Percentiles rank a stretch among this genome's conserved stretches.
These are phyloP conservation scores for Xylaria sp. DNA, from an alignment of 2,329 filamentous ascomycete species.

Conservation along the genomic window DNA sequence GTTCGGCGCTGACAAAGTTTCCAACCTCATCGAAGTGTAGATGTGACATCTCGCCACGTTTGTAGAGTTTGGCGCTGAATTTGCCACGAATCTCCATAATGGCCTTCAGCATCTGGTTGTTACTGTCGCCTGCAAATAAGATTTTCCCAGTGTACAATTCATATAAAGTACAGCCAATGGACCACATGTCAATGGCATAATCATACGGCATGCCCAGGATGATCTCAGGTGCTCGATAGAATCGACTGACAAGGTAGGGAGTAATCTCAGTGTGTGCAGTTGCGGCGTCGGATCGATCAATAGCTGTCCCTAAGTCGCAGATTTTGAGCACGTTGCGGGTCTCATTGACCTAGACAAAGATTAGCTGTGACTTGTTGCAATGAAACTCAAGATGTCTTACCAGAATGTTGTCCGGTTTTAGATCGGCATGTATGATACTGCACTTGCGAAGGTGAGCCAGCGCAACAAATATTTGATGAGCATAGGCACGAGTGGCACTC, in stretches of 20 bases:
- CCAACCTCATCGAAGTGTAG: constrained; percentile 86
- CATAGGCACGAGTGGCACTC: constrained; percentile 85
- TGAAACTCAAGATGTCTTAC: constrained; percentile 57
- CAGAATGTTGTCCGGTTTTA: constrained; percentile 98
- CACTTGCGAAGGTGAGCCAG: constrained; percentile 89
- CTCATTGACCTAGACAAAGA: constrained; percentile 72
- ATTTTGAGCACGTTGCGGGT: constrained; percentile 87
- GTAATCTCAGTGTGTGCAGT: constrained; percentile 84
- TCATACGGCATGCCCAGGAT: constrained; percentile 97
- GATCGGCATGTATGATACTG: constrained; percentile 92
- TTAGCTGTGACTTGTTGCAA: constrained; percentile 42
- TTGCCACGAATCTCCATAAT: constrained; percentile 98
- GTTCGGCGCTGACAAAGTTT: constrained; percentile 85
- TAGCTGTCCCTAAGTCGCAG: constrained; percentile 96
- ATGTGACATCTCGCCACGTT: constrained; percentile 78
- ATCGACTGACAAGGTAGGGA: constrained; percentile 94
- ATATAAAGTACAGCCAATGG: constrained; percentile 95
- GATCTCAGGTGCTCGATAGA: constrained; percentile 96
- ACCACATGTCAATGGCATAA: constrained; percentile 96
- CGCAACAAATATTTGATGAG: constrained; percentile 92
- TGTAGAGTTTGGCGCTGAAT: constrained; percentile 88
- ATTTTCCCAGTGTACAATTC: constrained; percentile 98
- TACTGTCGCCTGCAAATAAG: constrained; percentile 91
- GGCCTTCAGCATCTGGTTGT: constrained; percentile 96
- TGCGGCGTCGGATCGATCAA: constrained; percentile 81